Percentiles rank a stretch among this genome's conserved stretches.
Conservation (phyloP, 495 filamentous ascomycete species). For the Neurospora tetraspora region DNA sequence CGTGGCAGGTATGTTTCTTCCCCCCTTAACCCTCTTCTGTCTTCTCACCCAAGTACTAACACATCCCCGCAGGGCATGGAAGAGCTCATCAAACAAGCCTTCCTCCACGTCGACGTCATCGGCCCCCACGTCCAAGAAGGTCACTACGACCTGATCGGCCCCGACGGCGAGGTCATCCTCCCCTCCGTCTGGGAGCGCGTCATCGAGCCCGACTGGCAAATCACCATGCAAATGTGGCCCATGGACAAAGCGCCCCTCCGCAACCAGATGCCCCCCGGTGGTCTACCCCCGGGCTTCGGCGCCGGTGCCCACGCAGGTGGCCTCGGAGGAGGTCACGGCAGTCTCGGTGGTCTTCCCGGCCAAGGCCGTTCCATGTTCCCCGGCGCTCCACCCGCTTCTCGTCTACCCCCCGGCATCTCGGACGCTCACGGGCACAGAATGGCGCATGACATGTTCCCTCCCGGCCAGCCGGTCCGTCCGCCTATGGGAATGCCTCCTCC, state of each 20-base stretch:
- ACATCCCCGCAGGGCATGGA: constrained; percentile 58
- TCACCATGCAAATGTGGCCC: constrained; percentile 98
- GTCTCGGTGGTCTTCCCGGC: neutral
- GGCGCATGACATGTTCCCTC: neutral
- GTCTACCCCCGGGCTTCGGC: constrained; percentile 3
- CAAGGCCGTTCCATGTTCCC: neutral
- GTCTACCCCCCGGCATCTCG: neutral
- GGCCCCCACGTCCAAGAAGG: constrained; percentile 74
- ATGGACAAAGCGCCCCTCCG: constrained; percentile 40
- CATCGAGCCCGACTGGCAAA: constrained; percentile 75
- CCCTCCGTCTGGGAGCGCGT: constrained; percentile 81
- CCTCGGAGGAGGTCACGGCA: neutral
- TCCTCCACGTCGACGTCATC: constrained; percentile 73
- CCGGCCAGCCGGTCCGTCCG: neutral
- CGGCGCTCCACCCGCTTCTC: neutral
- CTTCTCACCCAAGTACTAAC: neutral
- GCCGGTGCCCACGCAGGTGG: neutral
- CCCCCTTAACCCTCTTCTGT: neutral
- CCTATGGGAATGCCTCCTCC: neutral
- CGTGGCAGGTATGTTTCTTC: constrained; percentile 59
- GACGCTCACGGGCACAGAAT: neutral
- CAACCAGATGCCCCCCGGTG: constrained; percentile 10
- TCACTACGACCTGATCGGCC: constrained; percentile 76
- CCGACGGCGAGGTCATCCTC: constrained; percentile 79
- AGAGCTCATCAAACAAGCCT: constrained; percentile 77